Base-by-base conservation (phyloP, 805 yeast genomes). In the Lipomyces yamadae region DNA sequence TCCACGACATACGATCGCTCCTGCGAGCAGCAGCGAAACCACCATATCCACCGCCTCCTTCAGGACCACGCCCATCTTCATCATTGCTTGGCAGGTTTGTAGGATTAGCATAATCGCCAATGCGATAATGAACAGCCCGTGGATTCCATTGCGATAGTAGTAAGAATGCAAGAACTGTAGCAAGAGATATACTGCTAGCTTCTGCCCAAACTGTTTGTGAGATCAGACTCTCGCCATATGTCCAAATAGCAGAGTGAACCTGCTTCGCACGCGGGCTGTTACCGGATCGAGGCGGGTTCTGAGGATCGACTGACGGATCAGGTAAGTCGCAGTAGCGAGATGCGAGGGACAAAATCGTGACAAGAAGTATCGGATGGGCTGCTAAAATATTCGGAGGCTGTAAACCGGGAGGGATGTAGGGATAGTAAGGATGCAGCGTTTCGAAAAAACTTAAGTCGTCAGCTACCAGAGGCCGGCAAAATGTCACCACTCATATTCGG, bases 101-200 rank as follows among this genome's bases (percentile, higher is more conserved):
- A 64, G 60, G 78, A 96, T 78, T 91, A 90, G 77, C 93, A 97
- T 0, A 87, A 79, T 90, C 94, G 86, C 70, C 92, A 80, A 88
- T 65, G 6, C 65, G 52, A 32, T 92, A 89, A 76, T 92, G 97
- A 67, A 92, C 92, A 2, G 97, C 97, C 62, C 97, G 81, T 2
- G 97, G 97, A 72, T 92, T 92, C 98, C 98, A 93, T 76, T 94
- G 98, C 0, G 97, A 90, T 72, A 91, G 88, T 18, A 93, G 80
- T 60, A 93, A 78, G 74, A 93, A 91, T 0, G 97, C 93, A 67
- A 90, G 82, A 4, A 92, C 88, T 0, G 97, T 91, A 0, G 97
- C 97, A 2, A 92, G 85, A 0, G 95, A 88, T 69, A 97, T 80
- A 5, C 95, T 90, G 66, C 91, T 88, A 0, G 96, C 95, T 75